Evolutionary conservation across 305 asterid genomes (phyloP), one percentile per base, ranked within the genome.

Genomic region (Withania somnifera): DNA sequence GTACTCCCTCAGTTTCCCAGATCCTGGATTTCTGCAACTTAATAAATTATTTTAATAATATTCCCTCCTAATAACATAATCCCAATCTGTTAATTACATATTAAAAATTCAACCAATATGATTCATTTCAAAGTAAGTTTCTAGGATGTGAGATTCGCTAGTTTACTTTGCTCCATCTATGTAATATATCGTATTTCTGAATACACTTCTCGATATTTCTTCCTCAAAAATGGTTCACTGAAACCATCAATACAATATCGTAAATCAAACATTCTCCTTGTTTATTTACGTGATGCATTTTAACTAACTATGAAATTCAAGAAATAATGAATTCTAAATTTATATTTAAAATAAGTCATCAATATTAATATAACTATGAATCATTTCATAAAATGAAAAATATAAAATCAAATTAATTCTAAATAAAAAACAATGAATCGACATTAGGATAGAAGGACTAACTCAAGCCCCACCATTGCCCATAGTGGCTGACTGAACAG

Each of bases 401-500:
- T 64, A 26, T 34, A 15, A 64, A 64, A 34, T 64, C 7, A 34
- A 32, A 8, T 64, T 64, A 3, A 1, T 64, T 64, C 26, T 64
- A 32, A 17, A 64, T 20, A 19, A 64, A 61, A 45, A 64, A 6
- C 19, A 26, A 7, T 60, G 68, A 4, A 14, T 64, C 5, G 2
- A 30, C 45, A 30, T 14, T 63, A 24, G 14, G 47, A 32, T 32
- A 32, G 73, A 3, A 63, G 45, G 45, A 64, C 51, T 34, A 34
- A 85, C 82, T 73, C 90, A 88, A 2, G 85, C 19, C 17, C 84
- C 79, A 47, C 93, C 94, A 81, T 92, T 86, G 26, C 78, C 89
- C 34, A 86, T 58, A 2, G 79, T 75, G 9, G 94, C 89, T n/a
- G 97, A 93, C 20, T 93, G 98, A 84, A 88, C 93, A 15, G 97